Evolutionary conservation across 176 grass and related monocot species (phyloP), one percentile per base, ranked within the genome.

Genomic region (Poa pratensis): DNA sequence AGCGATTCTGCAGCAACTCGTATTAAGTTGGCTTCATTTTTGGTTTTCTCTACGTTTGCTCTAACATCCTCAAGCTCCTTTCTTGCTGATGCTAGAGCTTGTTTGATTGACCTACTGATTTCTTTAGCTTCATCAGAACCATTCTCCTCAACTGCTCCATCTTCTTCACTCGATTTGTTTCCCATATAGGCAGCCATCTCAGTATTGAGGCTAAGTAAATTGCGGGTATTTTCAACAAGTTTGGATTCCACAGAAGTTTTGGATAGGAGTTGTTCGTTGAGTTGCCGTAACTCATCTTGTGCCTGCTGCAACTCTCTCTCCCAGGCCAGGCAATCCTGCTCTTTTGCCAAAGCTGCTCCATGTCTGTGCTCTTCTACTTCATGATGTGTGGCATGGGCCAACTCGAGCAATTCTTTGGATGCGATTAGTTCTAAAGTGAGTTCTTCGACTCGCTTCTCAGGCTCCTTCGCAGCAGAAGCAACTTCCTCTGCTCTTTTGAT

Each of bases 351-450:
- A 64, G 85, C 62, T 80, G 96, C 83, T 40, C 93, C 93, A 73
- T 90, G 87, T 69, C 91, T 94, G 66, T 79, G 89, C 58, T 95
- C 96, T 88, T 98, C 96, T 78, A 89, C 91, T 73, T 98, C 89
- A 0, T 92, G 93, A 80, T 95, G 96, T 42, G 82, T 70, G 27
- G 89, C 87, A 69, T 98, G 93, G 15, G 96, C 87, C 17, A 74
- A 92, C 82, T 98, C 93, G 1, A 95, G 79, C 76, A 81, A 83
- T 80, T 95, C 96, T 87, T 95, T 94, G 40, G n/a, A 77, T 63
- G 91, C 58, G 70, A 94, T 90, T 65, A 95, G 87, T 73, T 95
- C 96, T 80, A 94, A 42, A 68, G 83, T 92, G 70, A 98, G 89
- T 69, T 98, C 96, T 57, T 98, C 93, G 7, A 88, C 83, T 69